These are phyloP conservation scores for Periconia sp. DNA, from an alignment of 2,329 filamentous ascomycete species.

Conservation along the genomic window DNA sequence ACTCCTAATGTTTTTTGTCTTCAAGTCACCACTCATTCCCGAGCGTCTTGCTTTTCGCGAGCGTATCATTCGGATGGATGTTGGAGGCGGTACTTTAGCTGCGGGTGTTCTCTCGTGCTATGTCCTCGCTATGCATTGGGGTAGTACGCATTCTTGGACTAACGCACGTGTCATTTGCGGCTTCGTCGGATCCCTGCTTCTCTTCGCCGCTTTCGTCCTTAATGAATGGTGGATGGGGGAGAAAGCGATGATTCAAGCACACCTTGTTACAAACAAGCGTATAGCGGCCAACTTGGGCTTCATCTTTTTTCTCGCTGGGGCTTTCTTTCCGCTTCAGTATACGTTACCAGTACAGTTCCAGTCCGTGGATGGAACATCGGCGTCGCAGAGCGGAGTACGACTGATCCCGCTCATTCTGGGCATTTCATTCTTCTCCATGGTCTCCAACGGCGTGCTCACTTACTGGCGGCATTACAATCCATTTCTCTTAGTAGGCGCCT, in stretches of 20 bases:
- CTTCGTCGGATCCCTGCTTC: slow-evolving; percentile 55
- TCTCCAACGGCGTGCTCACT: slow-evolving; percentile 31
- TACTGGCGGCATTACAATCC: slow-evolving; percentile 50
- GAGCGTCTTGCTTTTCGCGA: slow-evolving; percentile 17
- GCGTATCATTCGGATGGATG: slow-evolving; percentile 30
- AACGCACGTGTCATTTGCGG: slow-evolving; percentile 53
- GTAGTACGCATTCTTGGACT: slow-evolving; percentile 50
- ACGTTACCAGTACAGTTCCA: slow-evolving; percentile 38
- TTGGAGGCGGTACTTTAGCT: slow-evolving; percentile 26
- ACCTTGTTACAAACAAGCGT: slow-evolving; percentile 23
- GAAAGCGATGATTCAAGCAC: slow-evolving; percentile 34
- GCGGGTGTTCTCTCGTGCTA: slow-evolving; percentile 30
- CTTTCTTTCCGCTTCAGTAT: slow-evolving; percentile 37
- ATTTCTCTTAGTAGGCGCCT: slow-evolving; percentile 45
- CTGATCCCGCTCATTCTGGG: slow-evolving; percentile 36
- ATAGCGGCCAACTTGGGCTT: slow-evolving; percentile 24
- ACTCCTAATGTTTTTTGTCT: slow-evolving; percentile 28
- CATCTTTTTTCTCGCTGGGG: slow-evolving; percentile 31
- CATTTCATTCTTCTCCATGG: slow-evolving; percentile 33
- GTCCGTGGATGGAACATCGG: slow-evolving; percentile 28
- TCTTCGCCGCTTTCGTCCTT: slow-evolving; percentile 50
- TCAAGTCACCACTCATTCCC: slow-evolving; percentile 22
- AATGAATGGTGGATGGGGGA: slow-evolving; percentile 34
- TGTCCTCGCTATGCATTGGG: slow-evolving; percentile 36
- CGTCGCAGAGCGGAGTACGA: slow-evolving; percentile 33